Evolutionary conservation across 768 basidiomycete genomes (phyloP), one percentile per base, ranked within the genome.

Genomic region (Kwoniella bestiolae): DNA sequence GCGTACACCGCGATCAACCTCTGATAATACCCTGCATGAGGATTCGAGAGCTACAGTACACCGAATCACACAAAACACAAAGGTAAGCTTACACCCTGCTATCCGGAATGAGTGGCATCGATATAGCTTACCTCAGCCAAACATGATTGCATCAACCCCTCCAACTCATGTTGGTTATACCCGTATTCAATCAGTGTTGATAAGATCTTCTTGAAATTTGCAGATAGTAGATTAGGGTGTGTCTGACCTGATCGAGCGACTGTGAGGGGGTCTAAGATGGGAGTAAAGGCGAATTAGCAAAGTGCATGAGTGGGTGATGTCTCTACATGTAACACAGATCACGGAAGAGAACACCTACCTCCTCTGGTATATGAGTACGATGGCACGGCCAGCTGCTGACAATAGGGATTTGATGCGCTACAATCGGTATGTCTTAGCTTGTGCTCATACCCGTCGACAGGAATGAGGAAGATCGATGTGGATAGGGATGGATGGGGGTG

Each of bases 1-100:
- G 75, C 79, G 59, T 74, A 77, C 5, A 78, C 71, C 11, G 77
- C 74, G 31, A 72, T 76, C 3, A 74, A 55, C 14, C 76, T 57
- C 41, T 80, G 79, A 29, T 65, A 69, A 51, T 67, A 75, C 11
- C 59, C 55, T n/a, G 73, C 62, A 25, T 69, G 56, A 18, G 67
- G 59, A 7, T 47, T 49, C 9, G 56, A 52, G 23, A 74, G 44
- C 73, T 73, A 49, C 21, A 35, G 49, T 41, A 8, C 38, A 51
- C 4, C 49, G 18, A n/a, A n/a, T n/a, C n/a, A n/a, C n/a, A n/a
- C n/a, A n/a, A n/a, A n/a, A n/a, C n/a, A n/a, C n/a, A n/a, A n/a
- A n/a, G n/a, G n/a, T n/a, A n/a, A n/a, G n/a, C n/a, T n/a, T n/a
- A n/a, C n/a, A n/a, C n/a, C n/a, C n/a, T n/a, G n/a, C n/a, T n/a